Evolutionary conservation across 2,329 filamentous ascomycete species (phyloP), one percentile per base, ranked within the genome.

Genomic region (Pleomassaria siparia): DNA sequence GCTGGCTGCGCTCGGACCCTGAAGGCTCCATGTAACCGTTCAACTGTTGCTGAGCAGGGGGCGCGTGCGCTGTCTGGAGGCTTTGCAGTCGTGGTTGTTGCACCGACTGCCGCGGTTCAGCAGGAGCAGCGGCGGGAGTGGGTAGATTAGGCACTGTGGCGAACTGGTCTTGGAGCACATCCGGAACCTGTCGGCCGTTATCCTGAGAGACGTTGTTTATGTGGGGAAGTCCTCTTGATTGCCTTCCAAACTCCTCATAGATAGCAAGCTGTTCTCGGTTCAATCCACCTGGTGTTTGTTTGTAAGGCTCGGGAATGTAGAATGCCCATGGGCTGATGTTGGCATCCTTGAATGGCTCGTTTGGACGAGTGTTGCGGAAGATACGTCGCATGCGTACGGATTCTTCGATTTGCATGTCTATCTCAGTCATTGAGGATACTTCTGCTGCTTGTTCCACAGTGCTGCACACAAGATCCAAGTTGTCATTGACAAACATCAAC

Each of bases 401-500:
- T 18, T 80, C 76, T 67, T 94, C 88, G 40, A 99, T 88, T 72
- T 96, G 88, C 53, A 95, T 88, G 68, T 99, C 92, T 49, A 99
- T 97, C 69, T 99, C 94, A 2, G 89, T 88, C 30, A 96, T 78
- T 9, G 94, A 94, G 51, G 92, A 88, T 63, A 95, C 89, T 69
- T 97, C 92, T 2, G 94, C 95, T 43, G 94, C 91, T 70, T 94
- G 91, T 72, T 99, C 94, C 37, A 99, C 95, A 53, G 96, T 89
- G 59, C 83, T 87, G 66, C 94, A 97, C 39, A 95, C 92, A 32
- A 91, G 81, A 59, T 99, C 94, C 24, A 99, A 80, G 67, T 99
- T 99, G 56, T 95, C 92, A 69, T 97, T 99, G 51, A 99, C 92
- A 71, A 95, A 97, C 89, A 99, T 96, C 47, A 97, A 83, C 51